phyloP scores from a whole-genome alignment of 2,329 filamentous ascomycete species.

The Colletotrichum godetiae region DNA sequence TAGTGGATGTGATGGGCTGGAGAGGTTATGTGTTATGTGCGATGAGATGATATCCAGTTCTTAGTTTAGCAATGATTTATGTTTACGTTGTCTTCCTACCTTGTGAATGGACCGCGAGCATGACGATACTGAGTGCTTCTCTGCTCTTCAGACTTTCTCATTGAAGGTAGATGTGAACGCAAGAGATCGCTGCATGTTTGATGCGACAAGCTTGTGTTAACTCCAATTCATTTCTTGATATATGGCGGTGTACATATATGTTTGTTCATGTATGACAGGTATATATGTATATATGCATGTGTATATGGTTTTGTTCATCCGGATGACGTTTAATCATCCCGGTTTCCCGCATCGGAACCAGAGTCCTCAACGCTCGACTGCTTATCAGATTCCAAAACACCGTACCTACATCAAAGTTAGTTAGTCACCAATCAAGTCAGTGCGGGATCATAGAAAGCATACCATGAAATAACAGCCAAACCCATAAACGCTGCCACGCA shows the following conservation, averaged over 20 bases:
- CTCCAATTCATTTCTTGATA: background rate
- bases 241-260: background rate
- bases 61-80: slow-evolving; percentile 12
- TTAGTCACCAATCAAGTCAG: background rate
- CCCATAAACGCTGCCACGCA: slow-evolving; percentile 34
- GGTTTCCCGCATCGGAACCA: background rate
- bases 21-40: slow-evolving; percentile 12
- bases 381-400: slow-evolving; percentile 26
- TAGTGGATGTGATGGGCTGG: background rate
- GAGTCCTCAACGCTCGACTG: background rate
- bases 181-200: too few relatives aligned
- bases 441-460: background rate
- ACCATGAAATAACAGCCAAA: slow-evolving; percentile 35
- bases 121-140: too few relatives aligned
- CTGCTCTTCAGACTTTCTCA: too few relatives aligned
- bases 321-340: slow-evolving; percentile 7
- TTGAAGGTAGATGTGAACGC: too few relatives aligned
- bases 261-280: background rate
- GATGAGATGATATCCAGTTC: slow-evolving; percentile 26
- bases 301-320: background rate
- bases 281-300: background rate
- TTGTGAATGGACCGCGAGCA: too few relatives aligned
- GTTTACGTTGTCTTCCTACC: background rate
- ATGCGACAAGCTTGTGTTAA: background rate
- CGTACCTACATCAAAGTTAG: slow-evolving; percentile 7